Conservation (phyloP, 331 rosid species). For the Quercus phellos region DNA sequence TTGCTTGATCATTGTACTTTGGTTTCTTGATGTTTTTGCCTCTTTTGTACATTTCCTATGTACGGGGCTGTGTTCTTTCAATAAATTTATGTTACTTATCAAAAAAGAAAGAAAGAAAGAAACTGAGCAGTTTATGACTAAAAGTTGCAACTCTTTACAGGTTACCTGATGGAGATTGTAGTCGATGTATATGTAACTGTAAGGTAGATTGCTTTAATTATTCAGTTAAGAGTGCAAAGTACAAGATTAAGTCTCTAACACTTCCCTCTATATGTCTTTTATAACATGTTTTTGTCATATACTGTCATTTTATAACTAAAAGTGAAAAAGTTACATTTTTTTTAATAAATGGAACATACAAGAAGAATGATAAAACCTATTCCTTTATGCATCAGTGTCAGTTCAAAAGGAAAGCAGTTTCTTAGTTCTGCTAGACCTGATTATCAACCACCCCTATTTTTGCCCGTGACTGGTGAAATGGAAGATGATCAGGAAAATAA, state of each 20-base stretch:
- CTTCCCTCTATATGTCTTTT: not conserved
- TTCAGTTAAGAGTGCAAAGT: slow-evolving; percentile 7
- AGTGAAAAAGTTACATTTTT: not conserved
- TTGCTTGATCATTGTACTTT: too few species aligned
- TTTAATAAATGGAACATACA: not conserved
- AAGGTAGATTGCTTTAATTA: slow-evolving; percentile 43
- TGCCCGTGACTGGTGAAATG: slow-evolving; percentile 70
- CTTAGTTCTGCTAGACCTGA: slow-evolving; percentile 67
- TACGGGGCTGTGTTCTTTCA: too few species aligned
- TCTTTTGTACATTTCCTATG: too few species aligned
- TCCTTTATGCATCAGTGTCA: slow-evolving; percentile 50
- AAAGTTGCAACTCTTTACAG: slow-evolving; percentile 38
- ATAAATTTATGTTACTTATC: too few species aligned
- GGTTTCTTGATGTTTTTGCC: too few species aligned
- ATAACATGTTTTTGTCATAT: not conserved
- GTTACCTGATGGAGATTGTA: slow-evolving; percentile 63
- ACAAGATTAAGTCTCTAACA: slow-evolving; percentile 10
- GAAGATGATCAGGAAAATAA: slow-evolving; percentile 46
- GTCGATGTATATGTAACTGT: slow-evolving; percentile 51
- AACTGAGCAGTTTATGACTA: slow-evolving; percentile 15
- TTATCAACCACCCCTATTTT: slow-evolving; percentile 65
- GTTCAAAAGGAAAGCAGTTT: slow-evolving; percentile 59
- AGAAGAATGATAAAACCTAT: slow-evolving; percentile 4
- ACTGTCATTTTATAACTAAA: not conserved
- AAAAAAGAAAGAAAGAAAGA: not conserved